Evolutionary conservation across 148 eudicot species (phyloP).

Genomic region (Arbutus unedo): DNA sequence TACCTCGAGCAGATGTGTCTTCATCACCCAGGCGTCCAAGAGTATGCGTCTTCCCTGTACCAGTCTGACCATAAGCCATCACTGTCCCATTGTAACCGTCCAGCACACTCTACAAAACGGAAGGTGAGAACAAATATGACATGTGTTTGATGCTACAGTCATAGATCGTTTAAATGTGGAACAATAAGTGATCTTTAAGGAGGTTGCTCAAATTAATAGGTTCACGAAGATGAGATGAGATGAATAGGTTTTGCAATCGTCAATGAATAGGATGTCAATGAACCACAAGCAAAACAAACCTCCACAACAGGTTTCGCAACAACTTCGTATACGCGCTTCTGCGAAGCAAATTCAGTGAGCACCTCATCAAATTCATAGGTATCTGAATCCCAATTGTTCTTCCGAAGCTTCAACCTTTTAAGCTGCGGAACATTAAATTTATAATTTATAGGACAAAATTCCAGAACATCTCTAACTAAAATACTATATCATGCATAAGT

Average conservation of each 20-base stretch:
- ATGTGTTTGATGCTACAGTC: neutral
- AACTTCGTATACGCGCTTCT: constrained; percentile 98
- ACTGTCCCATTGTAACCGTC: constrained; percentile 99
- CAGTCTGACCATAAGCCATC: constrained; percentile 99
- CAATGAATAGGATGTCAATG: neutral
- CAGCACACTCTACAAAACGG: constrained; percentile 70
- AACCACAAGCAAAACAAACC: constrained; percentile 40
- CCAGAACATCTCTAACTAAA: neutral
- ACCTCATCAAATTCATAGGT: constrained; percentile 98
- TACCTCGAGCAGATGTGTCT: constrained; percentile 90
- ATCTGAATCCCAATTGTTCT: constrained; percentile 99
- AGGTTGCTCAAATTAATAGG: neutral
- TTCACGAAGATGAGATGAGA: neutral
- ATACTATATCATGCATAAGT: neutral
- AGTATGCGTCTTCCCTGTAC: constrained; percentile 96
- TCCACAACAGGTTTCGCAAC: constrained; percentile 99
- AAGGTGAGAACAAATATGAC: neutral
- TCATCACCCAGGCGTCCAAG: constrained; percentile 95
- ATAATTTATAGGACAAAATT: neutral
- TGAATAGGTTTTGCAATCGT: neutral
- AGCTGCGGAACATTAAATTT: constrained; percentile 43
- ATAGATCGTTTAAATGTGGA: neutral
- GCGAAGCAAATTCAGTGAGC: constrained; percentile 88
- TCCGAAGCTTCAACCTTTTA: constrained; percentile 89
- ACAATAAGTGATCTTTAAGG: neutral